Evolutionary conservation across 208 protist genomes (phyloP).

Genomic region (Leishmania tropica): DNA sequence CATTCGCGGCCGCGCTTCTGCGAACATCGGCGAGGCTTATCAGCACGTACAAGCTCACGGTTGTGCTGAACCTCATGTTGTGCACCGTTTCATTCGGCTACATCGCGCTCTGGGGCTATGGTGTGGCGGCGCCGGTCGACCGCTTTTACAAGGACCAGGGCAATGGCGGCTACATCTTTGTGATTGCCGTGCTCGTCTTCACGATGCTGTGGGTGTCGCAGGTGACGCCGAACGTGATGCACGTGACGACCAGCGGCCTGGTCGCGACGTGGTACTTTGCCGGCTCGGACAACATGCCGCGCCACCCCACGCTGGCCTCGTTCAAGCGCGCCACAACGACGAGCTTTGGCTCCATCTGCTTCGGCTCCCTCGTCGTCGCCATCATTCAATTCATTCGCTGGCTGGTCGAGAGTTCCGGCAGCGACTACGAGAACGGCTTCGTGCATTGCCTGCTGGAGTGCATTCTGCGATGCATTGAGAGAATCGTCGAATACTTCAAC

Average conservation of each 20-base stretch:
- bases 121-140: conserved; percentile 41
- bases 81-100: conserved; percentile 45
- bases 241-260: conserved; percentile 80
- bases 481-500: conserved; percentile 90
- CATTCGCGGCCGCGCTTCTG: conserved; percentile 76
- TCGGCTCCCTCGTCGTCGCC: conserved; percentile 91
- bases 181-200: conserved; percentile 57
- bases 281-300: conserved; percentile 62
- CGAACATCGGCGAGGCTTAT: conserved; percentile 46
- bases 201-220: conserved; percentile 67
- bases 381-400: conserved; percentile 79
- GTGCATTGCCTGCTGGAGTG: conserved; percentile 44
- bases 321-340: conserved; percentile 82
- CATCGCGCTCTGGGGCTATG: conserved; percentile 58
- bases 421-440: conserved; percentile 45
- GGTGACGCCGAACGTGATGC: conserved; percentile 83
- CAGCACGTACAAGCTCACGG: conserved; percentile 56
- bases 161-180: conserved; percentile 42
- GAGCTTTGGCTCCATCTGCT: conserved; percentile 92
- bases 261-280: conserved; percentile 92
- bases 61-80: conserved; percentile 50
- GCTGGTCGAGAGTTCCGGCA: conserved; percentile 38
- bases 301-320: conserved; percentile 67
- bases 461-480: conserved; percentile 74
- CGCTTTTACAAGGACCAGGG: conserved; percentile 29